Base-by-base conservation (phyloP, 1,284 basidiomycete genomes). In the Cutaneotrichosporon curvatum region DNA sequence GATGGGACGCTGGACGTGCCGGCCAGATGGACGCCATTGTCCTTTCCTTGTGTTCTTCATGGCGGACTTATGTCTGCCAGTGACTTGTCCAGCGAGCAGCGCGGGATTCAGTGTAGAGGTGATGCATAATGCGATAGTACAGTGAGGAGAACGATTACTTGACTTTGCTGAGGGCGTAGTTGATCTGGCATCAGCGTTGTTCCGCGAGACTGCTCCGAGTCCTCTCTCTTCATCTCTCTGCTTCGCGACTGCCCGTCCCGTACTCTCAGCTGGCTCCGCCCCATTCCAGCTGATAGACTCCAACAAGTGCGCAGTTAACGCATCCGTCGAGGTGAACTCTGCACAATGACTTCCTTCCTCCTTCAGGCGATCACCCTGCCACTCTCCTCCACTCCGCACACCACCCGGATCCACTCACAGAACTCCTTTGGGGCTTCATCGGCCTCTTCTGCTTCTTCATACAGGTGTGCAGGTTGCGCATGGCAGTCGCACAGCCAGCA, bases 381-480 rank as follows among this genome's bases (percentile, higher is more conserved):
- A 6, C 22, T 22, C 37, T 14, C 41, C 28, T 16, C 8, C 33
- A 19, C 41, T 25, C 41, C 33, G 20, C 18, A 16, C 35, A 1
- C 7, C 9, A 15, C n/a, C 22, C 5, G 12, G 19, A 12, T 7
- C 3, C 22, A 48, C 52, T 47, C 50, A 57, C 56, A 34, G 52
- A 50, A 12, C 41, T 25, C 12, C 28, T 28, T 8, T 20, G 19
- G 33, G 8, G 14, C 35, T 30, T 34, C 2, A 32, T 36, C 11
- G 30, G 16, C 6, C 28, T 30, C 12, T 31, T 18, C 18, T 31
- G 42, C 47, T 56, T 55, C 21, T 52, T 53, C 90, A 96, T 94
- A 75, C 91, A 96, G 28, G 81, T 76, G 61, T 85, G 85, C 49
- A 95, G 72, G 19, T 74, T 71, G 56, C 82, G 74, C 1, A 89